Evolutionary conservation across 2,329 filamentous ascomycete species (phyloP).

Genomic region (Apiospora sp.): DNA sequence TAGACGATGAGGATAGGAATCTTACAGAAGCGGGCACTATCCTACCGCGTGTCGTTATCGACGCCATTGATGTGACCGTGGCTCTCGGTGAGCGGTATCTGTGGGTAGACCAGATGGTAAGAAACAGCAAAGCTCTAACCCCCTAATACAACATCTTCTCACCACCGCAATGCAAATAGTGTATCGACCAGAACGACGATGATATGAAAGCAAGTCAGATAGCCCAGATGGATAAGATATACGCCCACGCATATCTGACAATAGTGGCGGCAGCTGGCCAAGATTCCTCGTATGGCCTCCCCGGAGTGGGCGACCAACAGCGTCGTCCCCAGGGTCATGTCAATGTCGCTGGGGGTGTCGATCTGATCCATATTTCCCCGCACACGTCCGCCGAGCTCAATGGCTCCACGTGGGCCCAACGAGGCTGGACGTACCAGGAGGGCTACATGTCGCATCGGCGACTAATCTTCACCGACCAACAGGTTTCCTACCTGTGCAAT

Average conservation of each 20-base stretch:
- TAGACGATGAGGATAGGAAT: too few relatives aligned
- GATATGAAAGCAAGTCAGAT: not conserved
- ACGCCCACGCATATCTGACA: not conserved
- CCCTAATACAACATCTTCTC: not conserved
- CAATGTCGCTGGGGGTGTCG: not conserved
- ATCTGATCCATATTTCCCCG: constrained; percentile 1
- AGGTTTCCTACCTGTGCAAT: constrained; percentile 15
- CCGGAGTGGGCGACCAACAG: not conserved
- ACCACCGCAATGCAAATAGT: not conserved
- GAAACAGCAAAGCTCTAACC: not conserved
- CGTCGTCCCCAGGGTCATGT: not conserved
- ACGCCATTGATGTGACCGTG: not conserved
- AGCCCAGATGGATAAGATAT: constrained; percentile 15
- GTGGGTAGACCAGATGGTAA: constrained; percentile 21
- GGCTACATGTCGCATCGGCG: constrained; percentile 2
- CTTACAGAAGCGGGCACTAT: too few relatives aligned
- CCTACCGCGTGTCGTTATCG: not conserved
- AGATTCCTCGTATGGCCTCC: not conserved
- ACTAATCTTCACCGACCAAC: constrained; percentile 3
- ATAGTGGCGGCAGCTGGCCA: constrained; percentile 12
- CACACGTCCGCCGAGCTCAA: constrained; percentile 9
- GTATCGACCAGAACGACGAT: not conserved
- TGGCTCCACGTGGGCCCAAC: not conserved
- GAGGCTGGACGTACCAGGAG: constrained; percentile 18
- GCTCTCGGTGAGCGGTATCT: constrained; percentile 1